Evolutionary conservation across 257 asterid genomes (phyloP), one percentile per base, ranked within the genome.

Genomic region (Nicotiana paniculata): DNA sequence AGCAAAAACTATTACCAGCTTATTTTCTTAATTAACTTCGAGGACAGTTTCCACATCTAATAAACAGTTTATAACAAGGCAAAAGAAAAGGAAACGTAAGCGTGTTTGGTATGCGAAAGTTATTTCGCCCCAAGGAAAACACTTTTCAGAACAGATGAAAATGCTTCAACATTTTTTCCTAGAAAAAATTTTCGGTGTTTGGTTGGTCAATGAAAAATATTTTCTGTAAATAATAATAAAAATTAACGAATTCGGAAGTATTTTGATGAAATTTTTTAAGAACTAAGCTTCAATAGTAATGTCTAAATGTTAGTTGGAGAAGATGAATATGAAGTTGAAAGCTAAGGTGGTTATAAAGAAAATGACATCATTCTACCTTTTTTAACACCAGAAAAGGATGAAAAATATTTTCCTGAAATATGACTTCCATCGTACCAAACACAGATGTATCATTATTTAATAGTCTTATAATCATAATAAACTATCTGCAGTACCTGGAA

Each of bases 401-500:
- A 64, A 30, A 64, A 30, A 64, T 64, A 30, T 28, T 64, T 30
- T 13, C 70, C 9, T 5, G n/a, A 64, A 64, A 28, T 64, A 64
- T 64, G 5, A 64, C n/a, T 64, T 64, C 0, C 17, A 4, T 11
- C 39, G 4, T 13, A 54, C 18, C 21, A 15, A 4, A 54, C 59
- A 54, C 59, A 4, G 2, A 54, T 54, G 18, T 54, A 54, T 54
- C 59, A 17, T 54, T 15, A 16, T 13, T 54, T 15, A 54, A n/a
- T 15, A 54, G 5, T 2, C 59, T 54, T 0, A 54, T 15, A 54
- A 13, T 54, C 59, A 54, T n/a, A 54, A 54, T 54, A 16, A 54
- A 4, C 17, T 54, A 54, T 54, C 0, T 54, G 59, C 58, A 37
- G 81, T 88, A 95, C 99, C 99, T 95, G 98, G 86, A 95, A 95